Percentiles rank a stretch among this genome's conserved stretches.
These are phyloP conservation scores for Podila minutissima DNA, from an alignment of 192 early-diverging fungal species.

Conservation along the genomic window DNA sequence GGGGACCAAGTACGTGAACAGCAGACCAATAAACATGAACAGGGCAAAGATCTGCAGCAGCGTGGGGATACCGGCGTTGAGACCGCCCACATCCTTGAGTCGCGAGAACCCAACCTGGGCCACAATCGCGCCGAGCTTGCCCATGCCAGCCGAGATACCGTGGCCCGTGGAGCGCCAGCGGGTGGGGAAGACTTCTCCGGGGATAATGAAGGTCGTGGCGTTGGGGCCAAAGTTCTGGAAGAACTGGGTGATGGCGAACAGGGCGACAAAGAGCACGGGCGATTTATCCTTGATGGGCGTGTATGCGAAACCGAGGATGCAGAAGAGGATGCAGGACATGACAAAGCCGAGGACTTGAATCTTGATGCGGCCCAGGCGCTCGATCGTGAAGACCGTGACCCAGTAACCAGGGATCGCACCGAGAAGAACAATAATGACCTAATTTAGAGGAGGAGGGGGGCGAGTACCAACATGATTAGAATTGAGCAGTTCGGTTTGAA, in stretches of 20 bases:
- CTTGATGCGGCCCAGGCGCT: conserved; percentile 64
- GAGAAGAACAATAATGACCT: conserved; percentile 33
- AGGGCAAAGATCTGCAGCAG: conserved; percentile 68
- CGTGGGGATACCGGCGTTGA: conserved; percentile 56
- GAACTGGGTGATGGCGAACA: conserved; percentile 74
- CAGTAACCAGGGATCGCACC: conserved; percentile 74
- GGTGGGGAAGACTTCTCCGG: conserved; percentile 73
- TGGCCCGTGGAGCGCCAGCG: conserved; percentile 70
- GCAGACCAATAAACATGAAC: conserved; percentile 46
- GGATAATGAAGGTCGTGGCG: conserved; percentile 79
- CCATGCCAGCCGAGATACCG: conserved; percentile 69
- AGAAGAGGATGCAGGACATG: conserved; percentile 40
- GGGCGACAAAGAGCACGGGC: conserved; percentile 63
- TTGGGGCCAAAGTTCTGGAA: conserved; percentile 97
- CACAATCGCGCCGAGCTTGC: conserved; percentile 73
- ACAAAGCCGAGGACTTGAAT: conserved; percentile 40
- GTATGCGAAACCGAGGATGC: conserved; percentile 76
- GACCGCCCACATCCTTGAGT: conserved; percentile 63
- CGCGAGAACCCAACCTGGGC: conserved; percentile 66
- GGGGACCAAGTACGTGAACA: conserved; percentile 72
- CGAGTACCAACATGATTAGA: background rate
- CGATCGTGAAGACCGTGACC: conserved; percentile 89
- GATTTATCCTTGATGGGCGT: conserved; percentile 67
- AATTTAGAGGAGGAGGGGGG: no score
- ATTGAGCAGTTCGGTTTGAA: background rate